Evolutionary conservation across 768 basidiomycete genomes (phyloP), one percentile per base, ranked within the genome.

Genomic region (Lactarius hengduanensis): DNA sequence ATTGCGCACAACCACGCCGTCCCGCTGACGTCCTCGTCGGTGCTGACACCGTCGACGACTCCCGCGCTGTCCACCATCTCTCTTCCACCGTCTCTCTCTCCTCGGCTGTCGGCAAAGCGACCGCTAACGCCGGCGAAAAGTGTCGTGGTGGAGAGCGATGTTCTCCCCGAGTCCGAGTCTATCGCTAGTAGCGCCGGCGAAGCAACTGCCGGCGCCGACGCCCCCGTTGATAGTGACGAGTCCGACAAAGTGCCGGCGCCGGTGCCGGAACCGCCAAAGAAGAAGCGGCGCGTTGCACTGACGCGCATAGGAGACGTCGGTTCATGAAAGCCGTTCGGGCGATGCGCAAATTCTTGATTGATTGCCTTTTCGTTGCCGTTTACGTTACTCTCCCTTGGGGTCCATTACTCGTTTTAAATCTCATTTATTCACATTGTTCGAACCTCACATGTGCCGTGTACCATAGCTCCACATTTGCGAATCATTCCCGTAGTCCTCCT

Each of bases 1-100:
- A 94, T 97, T 65, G 95, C 95, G 2, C 90, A 92, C 72, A 86
- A 90, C 67, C 87, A 94, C 73, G 89, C 86, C 3, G 83, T 91
- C 43, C 85, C 88, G 3, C 79, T 89, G 55, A 82, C 84, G 0
- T 71, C 76, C 5, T 76, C 78, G 16, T 67, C 76, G 16, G 71
- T 76, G 22, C 71, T 70, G 45, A 81, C 80, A 4, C 80, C 79
- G 4, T 73, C 75, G 30, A 75, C 73, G 50, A 80, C 80, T 5
- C 79, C 78, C 16, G 74, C 74, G 9, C 73, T 76, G n/a, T 57
- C 73, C 15, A 58, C 62, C 62, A 18, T 69, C 67, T 60, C 68
- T 40, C 58, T 70, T 38, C 69, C 69, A 8, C 68, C 68, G 3
- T 41, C 64, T 8, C 28, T 63, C 18, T 71, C 70, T 65, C 62